phyloP scores from a whole-genome alignment of 108 stramenopile genomes.

The Chaetoceros muelleri region DNA sequence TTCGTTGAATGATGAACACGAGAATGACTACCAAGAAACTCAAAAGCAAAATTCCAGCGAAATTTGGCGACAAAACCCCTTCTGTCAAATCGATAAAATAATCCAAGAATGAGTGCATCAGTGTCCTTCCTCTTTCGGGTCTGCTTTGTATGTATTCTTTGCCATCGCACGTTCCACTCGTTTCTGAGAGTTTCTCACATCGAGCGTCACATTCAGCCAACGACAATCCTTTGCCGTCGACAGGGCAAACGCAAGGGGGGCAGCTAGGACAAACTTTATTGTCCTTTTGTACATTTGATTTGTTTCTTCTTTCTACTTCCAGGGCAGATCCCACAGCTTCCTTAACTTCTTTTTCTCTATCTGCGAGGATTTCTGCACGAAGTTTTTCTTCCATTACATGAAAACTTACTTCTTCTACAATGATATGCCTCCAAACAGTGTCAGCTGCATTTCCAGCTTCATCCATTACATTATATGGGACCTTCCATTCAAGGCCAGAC shows the following conservation, averaged over 20 bases:
- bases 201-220: neutral
- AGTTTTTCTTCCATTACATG: constrained; percentile 44
- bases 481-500: constrained; percentile 53
- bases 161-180: neutral
- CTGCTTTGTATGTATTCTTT: neutral
- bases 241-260: neutral
- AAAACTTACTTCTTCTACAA: constrained; percentile 73
- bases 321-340: constrained; percentile 35
- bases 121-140: neutral
- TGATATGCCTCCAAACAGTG: constrained; percentile 67
- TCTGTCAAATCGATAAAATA: neutral
- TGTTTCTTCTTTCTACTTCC: constrained; percentile 31
- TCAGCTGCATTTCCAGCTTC: constrained; percentile 70
- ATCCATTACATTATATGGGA: constrained; percentile 81
- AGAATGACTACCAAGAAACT: neutral
- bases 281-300: neutral
- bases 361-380: constrained; percentile 23
- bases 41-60: neutral
- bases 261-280: neutral
- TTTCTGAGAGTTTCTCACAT: neutral
- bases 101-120: neutral
- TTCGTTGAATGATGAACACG: neutral
- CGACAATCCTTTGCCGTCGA: neutral
- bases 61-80: neutral
- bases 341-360: constrained; percentile 25